Percentiles rank a stretch among this genome's conserved stretches.
These are phyloP conservation scores for Hortiboletus rubellus DNA, from an alignment of 1,284 basidiomycete genomes.

Conservation along the genomic window DNA sequence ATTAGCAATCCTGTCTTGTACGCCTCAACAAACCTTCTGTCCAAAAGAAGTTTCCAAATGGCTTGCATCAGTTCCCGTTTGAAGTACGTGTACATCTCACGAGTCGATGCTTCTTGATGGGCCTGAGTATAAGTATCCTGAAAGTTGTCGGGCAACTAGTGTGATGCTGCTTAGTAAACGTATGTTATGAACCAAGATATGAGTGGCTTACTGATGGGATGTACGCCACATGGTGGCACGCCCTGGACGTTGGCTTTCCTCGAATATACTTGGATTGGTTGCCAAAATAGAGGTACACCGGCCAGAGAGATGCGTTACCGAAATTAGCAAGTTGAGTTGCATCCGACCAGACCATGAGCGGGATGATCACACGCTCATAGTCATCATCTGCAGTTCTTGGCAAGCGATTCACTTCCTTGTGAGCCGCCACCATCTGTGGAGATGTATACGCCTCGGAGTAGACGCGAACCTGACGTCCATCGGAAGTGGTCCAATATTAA, in stretches of 20 bases:
- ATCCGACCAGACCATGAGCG: slow-evolving; percentile 36
- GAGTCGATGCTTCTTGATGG: neutral
- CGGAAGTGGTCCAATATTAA: slow-evolving; percentile 14
- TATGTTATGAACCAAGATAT: slow-evolving; percentile 18
- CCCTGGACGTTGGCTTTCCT: slow-evolving; percentile 15
- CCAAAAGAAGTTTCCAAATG: neutral
- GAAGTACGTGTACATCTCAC: slow-evolving; percentile 20
- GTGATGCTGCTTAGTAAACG: slow-evolving; percentile 25
- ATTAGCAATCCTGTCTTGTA: slow-evolving; percentile 32
- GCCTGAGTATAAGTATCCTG: slow-evolving; percentile 17
- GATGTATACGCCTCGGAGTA: slow-evolving; percentile 25
- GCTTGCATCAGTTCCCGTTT: slow-evolving; percentile 22
- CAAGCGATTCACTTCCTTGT: too few species aligned
- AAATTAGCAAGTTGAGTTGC: slow-evolving; percentile 29
- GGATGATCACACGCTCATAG: slow-evolving; percentile 9
- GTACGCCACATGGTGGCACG: slow-evolving; percentile 15
- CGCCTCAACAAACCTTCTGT: neutral
- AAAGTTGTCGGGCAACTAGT: slow-evolving; percentile 24
- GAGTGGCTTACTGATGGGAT: slow-evolving; percentile 9
- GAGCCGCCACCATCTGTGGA: neutral
- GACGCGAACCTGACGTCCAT: slow-evolving; percentile 10
- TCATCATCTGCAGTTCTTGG: too few species aligned
- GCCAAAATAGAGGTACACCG: slow-evolving; percentile 30
- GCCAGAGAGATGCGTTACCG: slow-evolving; percentile 30
- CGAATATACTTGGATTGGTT: slow-evolving; percentile 15